Evolutionary conservation across 805 yeast genomes (phyloP), one percentile per base, ranked within the genome.

Genomic region (Torulaspora quercuum): DNA sequence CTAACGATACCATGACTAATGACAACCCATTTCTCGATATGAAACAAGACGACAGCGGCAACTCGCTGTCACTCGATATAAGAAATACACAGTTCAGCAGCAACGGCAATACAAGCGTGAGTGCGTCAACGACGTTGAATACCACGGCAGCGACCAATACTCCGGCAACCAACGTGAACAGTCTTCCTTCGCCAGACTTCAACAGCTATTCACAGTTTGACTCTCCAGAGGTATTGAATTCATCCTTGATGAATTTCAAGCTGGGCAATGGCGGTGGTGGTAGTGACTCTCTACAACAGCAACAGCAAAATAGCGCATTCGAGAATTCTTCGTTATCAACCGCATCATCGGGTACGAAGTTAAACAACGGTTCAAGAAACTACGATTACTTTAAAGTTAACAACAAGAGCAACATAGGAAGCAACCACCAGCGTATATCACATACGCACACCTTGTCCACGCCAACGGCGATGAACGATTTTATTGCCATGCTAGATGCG

Each of bases 401-500:
- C n/a, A 20, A 12, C 12, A 7, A 9, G 13, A 10, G 17, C 25
- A 11, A 7, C 10, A 25, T 13, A 3, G 22, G 15, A 10, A 20
- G 17, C 17, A 19, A 25, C n/a, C 26, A 21, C 13, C 29, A 32
- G 13, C 30, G 36, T 9, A 11, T 14, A n/a, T 19, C 22, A 9
- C 38, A 33, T n/a, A 9, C 27, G 18, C 42, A 39, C 25, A 38
- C 42, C n/a, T 23, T 39, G 17, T 33, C 38, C 6, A 48, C 49
- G 25, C 56, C 59, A 18, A 46, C 53, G 3, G 53, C 52, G n/a
- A 44, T 54, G 53, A 48, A 45, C 24, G 59, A 54, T 25, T 43
- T 53, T 13, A 33, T 54, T 33, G 57, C 54, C n/a, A 37, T 53
- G 45, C 37, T 54, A 24, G 56, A 53, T 27, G 53, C 38, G 22